Conservation (phyloP, 2,329 filamentous ascomycete species). For the Aspergillus ochraceoroseus region DNA sequence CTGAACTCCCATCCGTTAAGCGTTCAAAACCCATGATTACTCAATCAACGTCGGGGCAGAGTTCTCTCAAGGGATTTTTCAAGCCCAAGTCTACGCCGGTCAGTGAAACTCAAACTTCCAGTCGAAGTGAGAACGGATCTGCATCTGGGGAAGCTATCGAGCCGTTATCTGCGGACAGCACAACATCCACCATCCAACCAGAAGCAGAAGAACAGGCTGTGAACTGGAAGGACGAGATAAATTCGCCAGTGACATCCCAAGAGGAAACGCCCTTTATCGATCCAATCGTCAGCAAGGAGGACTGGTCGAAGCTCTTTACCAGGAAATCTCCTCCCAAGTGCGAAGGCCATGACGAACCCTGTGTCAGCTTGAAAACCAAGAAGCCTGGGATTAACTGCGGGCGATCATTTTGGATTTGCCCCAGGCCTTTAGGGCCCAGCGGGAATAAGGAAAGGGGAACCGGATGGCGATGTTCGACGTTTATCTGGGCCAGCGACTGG, state of each 20-base stretch:
- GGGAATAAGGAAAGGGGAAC: slow-evolving; percentile 79
- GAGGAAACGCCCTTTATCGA: slow-evolving; percentile 54
- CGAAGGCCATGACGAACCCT: slow-evolving; percentile 77
- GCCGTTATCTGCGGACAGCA: background rate
- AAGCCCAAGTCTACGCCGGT: slow-evolving; percentile 50
- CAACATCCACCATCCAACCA: background rate
- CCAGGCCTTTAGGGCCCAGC: slow-evolving; percentile 75
- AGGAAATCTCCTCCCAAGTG: slow-evolving; percentile 71
- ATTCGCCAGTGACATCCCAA: no score
- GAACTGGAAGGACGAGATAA: no score
- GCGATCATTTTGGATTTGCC: slow-evolving; percentile 62
- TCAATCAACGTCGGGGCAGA: slow-evolving; percentile 47
- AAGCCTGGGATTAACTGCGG: slow-evolving; percentile 80
- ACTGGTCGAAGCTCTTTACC: slow-evolving; percentile 78
- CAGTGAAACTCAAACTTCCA: background rate
- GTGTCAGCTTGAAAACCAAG: slow-evolving; percentile 76
- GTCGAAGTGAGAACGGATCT: background rate
- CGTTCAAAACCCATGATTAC: slow-evolving; percentile 46
- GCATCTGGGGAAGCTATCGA: background rate
- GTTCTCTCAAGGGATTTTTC: slow-evolving; percentile 75
- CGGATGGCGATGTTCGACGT: slow-evolving; percentile 82
- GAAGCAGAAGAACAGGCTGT: background rate
- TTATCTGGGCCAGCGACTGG: slow-evolving; percentile 66
- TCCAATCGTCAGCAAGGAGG: slow-evolving; percentile 68
- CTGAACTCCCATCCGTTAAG: slow-evolving; percentile 41